A percentile compares a stretch with the other conserved stretches of the same genome.
Conservation (phyloP, 2,329 filamentous ascomycete genomes). For the Ophidiomyces ophidiicola region DNA sequence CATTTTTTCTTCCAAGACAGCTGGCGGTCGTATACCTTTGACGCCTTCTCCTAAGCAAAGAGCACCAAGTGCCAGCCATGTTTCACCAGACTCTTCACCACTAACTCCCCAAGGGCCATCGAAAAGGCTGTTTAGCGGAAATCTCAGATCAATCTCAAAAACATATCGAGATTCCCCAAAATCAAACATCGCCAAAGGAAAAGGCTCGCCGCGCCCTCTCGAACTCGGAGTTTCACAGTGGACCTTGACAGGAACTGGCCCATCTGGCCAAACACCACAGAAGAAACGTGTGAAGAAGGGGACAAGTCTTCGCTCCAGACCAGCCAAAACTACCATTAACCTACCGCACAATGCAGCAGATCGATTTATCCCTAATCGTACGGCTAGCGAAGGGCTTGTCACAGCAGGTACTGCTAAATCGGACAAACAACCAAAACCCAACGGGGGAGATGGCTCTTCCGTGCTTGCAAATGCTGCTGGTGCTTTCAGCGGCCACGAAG, state of each 20-base stretch:
- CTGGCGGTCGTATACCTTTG: constrained; percentile 85
- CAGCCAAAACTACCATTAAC: constrained; percentile 54
- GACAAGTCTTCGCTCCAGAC: constrained; percentile 40
- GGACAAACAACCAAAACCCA: constrained; percentile 65
- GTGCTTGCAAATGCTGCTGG: constrained; percentile 63
- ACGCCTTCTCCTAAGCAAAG: constrained; percentile 74
- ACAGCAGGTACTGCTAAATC: constrained; percentile 75
- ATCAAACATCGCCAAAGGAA: constrained; percentile 57
- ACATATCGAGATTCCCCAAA: constrained; percentile 76
- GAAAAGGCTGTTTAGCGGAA: constrained; percentile 67
- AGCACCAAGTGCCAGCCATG: constrained; percentile 35
- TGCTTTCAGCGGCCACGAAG: constrained; percentile 48
- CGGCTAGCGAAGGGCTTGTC: constrained; percentile 74
- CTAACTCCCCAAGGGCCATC: constrained; percentile 59
- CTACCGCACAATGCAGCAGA: constrained; percentile 61
- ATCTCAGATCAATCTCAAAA: constrained; percentile 52
- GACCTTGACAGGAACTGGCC: constrained; percentile 72
- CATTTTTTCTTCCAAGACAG: constrained; percentile 82
- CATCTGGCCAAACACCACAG: constrained; percentile 43
- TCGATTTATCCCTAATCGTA: constrained; percentile 90
- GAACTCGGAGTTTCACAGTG: constrained; percentile 91
- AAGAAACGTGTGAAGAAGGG: constrained; percentile 18
- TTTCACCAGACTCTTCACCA: constrained; percentile 54
- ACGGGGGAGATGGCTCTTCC: constrained; percentile 56
- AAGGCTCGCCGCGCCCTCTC: constrained; percentile 68